Percentiles rank a stretch among this genome's conserved stretches.
Conservation (phyloP, 2,329 filamentous ascomycete species). For the Penicillium verrucosum region DNA sequence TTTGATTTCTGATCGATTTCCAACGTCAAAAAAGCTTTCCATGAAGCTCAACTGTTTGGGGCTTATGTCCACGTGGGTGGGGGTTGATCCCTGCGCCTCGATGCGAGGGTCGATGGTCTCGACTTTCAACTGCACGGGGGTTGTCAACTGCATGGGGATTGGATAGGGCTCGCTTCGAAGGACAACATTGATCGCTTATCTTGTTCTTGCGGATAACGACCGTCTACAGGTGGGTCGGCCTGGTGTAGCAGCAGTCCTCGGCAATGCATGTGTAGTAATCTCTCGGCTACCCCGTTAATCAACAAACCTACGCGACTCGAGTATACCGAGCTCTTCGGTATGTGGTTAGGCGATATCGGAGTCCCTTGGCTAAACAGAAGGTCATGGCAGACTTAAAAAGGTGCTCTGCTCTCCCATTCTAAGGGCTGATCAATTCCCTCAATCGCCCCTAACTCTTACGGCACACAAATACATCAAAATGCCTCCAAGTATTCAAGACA, state of each 20-base stretch:
- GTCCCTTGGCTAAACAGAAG: not conserved
- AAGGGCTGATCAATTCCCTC: not conserved
- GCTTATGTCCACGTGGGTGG: not conserved
- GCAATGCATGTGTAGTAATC: not conserved
- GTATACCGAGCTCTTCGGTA: not conserved
- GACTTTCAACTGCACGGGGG: not conserved
- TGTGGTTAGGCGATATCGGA: not conserved
- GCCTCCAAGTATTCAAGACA: not conserved
- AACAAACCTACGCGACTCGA: not conserved
- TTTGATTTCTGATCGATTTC: not conserved
- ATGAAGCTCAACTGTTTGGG: not conserved
- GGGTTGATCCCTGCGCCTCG: not conserved
- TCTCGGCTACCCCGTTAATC: not conserved
- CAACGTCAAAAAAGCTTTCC: not conserved
- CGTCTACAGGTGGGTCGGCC: not conserved
- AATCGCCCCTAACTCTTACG: not conserved
- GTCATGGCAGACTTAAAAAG: not conserved
- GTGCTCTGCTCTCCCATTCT: not conserved
- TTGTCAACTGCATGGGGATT: not conserved
- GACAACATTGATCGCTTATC: not conserved
- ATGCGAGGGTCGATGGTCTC: not conserved
- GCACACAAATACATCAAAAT: not conserved
- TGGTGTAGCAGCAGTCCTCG: not conserved
- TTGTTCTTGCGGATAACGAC: not conserved
- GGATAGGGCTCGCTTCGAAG: not conserved